These are phyloP conservation scores for Colletotrichum neosansevieriae DNA, from an alignment of 2,329 filamentous ascomycete species.

Conservation along the genomic window DNA sequence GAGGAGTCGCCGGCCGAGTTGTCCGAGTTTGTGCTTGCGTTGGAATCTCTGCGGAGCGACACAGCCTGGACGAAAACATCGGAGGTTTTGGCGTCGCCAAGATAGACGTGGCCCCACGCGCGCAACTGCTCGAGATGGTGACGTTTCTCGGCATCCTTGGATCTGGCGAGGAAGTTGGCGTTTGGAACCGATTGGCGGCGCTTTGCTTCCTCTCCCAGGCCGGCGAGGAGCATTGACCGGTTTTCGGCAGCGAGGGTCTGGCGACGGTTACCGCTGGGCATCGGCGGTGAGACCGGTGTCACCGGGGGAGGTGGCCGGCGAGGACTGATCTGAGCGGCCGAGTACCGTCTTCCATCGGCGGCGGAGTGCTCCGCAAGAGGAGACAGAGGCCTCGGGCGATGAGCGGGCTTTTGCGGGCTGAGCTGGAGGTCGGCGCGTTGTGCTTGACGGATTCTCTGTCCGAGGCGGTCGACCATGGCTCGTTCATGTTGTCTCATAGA, in stretches of 20 bases:
- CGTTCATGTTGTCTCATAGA: constrained; percentile 52
- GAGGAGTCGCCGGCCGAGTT: constrained; percentile 19
- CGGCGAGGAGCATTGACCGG: constrained; percentile 48
- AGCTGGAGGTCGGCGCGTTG: constrained; percentile 27
- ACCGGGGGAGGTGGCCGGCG: constrained; percentile 35
- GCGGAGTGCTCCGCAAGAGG: constrained; percentile 29
- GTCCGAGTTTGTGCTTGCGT: constrained; percentile 41
- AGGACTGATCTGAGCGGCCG: constrained; percentile 31
- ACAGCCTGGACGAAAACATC: constrained; percentile 61
- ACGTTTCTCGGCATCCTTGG: constrained; percentile 30
- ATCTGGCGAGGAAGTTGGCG: constrained; percentile 23
- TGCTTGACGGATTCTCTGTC: constrained; percentile 44
- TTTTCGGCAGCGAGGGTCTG: constrained; percentile 48
- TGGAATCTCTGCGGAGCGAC: constrained; percentile 52
- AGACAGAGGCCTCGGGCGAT: constrained; percentile 35
- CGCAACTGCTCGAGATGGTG: constrained; percentile 50
- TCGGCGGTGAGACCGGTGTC: constrained; percentile 38
- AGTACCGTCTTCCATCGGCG: constrained; percentile 15
- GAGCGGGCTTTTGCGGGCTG: constrained; percentile 29
- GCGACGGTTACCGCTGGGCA: constrained; percentile 35
- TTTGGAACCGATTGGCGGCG: constrained; percentile 45
- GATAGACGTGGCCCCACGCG: constrained; percentile 56
- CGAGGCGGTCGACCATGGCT: constrained; percentile 50
- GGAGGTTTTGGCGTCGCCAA: constrained; percentile 55
- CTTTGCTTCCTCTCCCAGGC: constrained; percentile 41